A percentile compares a stretch with the other conserved stretches of the same genome.
Conservation (phyloP, 345 rosid genomes). For the Boechera divaricarpa region DNA sequence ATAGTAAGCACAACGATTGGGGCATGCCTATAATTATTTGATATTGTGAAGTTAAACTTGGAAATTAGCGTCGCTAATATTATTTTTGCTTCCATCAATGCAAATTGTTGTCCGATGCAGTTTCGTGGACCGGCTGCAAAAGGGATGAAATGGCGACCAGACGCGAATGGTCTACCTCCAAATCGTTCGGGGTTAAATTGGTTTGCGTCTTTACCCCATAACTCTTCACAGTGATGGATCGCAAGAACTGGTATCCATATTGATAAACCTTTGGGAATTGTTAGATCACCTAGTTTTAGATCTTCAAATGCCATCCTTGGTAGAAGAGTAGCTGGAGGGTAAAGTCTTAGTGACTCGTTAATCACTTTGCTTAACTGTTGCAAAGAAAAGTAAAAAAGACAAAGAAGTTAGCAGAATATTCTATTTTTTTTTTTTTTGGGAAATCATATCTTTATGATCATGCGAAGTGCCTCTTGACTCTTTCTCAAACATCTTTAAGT, state of each 20-base stretch:
- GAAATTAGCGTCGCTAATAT: conserved; percentile 71
- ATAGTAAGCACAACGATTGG: conserved; percentile 73
- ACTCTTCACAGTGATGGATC: conserved; percentile 81
- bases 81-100: conserved; percentile 85
- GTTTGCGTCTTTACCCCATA: conserved; percentile 93
- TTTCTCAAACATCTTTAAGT: conserved; percentile 37
- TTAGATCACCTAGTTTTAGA: conserved; percentile 74
- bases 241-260: conserved; percentile 97
- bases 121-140: conserved; percentile 84
- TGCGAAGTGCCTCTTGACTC: conserved; percentile 48
- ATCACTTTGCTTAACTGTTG: conserved; percentile 87
- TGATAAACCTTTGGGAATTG: conserved; percentile 86
- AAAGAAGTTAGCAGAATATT: conserved; percentile 32
- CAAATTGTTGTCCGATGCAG: conserved; percentile 78
- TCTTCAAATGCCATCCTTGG: conserved; percentile 97
- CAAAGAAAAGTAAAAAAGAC: not conserved
- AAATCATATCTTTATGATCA: conserved; percentile 43
- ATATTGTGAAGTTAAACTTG: conserved; percentile 57
- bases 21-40: conserved; percentile 72
- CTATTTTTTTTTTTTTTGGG: not conserved
- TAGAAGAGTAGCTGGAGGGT: conserved; percentile 87
- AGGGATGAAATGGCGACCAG: conserved; percentile 76
- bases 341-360: conserved; percentile 86
- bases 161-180: conserved; percentile 55
- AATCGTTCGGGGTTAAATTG: conserved; percentile 89